These are phyloP conservation scores for Mycogone perniciosa DNA, from an alignment of 2,329 filamentous ascomycete species.

Conservation along the genomic window DNA sequence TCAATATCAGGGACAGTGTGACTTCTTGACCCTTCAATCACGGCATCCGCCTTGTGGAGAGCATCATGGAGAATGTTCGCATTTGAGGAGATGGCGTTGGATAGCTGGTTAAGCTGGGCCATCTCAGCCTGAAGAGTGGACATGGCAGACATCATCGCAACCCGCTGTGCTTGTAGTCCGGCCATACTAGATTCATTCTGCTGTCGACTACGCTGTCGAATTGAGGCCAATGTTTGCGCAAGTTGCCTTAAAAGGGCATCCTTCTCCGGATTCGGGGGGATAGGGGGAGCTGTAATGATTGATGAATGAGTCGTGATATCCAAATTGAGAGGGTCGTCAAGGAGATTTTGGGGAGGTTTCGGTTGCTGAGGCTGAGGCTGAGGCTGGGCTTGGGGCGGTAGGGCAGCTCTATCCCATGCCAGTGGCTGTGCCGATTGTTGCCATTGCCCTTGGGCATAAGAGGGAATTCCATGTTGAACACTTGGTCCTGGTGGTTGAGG, in stretches of 20 bases:
- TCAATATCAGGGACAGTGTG: conserved; percentile 73
- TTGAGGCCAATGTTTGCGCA: conserved; percentile 60
- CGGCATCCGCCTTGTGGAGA: conserved; percentile 69
- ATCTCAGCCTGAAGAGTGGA: conserved; percentile 68
- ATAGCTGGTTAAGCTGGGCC: conserved; percentile 62
- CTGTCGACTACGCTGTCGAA: conserved; percentile 60
- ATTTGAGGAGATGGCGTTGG: conserved; percentile 67
- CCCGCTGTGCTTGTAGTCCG: conserved; percentile 71
- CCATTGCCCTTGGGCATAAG: conserved; percentile 23
- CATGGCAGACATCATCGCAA: conserved; percentile 66
- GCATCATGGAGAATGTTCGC: conserved; percentile 70
- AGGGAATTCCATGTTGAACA: conserved; percentile 8
- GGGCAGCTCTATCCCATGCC: conserved; percentile 16
- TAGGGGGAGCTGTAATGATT: conserved; percentile 63
- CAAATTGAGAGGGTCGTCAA: conserved; percentile 52
- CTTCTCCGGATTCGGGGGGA: conserved; percentile 93
- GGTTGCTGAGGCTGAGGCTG: conserved; percentile 14
- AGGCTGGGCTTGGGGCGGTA: conserved; percentile 8
- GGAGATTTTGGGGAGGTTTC: conserved; percentile 39
- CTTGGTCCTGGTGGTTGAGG: background rate
- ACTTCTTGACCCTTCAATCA: conserved; percentile 65
- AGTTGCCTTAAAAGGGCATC: conserved; percentile 77
- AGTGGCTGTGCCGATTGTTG: conserved; percentile 19
- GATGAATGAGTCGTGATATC: conserved; percentile 42
- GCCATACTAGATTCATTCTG: conserved; percentile 70